phyloP scores from a whole-genome alignment of 148 eudicot species.

The Limonium bicolor region DNA sequence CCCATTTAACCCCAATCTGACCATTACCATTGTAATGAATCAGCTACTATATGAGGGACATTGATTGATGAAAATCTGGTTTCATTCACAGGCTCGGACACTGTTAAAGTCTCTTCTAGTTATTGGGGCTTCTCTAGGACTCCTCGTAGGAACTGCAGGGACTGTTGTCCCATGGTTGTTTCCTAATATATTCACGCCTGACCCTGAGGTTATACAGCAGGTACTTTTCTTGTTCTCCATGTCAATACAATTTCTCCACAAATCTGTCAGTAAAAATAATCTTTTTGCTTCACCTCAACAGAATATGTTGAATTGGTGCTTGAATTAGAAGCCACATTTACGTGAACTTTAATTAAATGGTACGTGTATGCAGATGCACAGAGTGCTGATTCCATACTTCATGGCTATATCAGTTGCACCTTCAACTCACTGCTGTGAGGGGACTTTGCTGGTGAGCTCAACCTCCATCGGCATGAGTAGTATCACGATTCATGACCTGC shows the following conservation, averaged over 20 bases:
- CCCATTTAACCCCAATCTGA: too few species aligned
- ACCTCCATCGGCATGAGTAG: too few species aligned
- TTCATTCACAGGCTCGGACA: conserved; percentile 40
- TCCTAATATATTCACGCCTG: conserved; percentile 70
- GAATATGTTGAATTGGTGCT: too few species aligned
- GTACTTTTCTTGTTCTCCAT: conserved; percentile 18
- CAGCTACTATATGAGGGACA: too few species aligned
- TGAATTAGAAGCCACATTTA: too few species aligned
- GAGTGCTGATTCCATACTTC: conserved; percentile 68
- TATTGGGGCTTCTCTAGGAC: conserved; percentile 57
- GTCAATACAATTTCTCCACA: too few species aligned
- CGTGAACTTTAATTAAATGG: too few species aligned
- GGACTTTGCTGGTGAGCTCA: conserved; percentile 71
- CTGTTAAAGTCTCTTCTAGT: conserved; percentile 66
- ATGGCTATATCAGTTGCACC: conserved; percentile 72
- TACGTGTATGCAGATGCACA: conserved; percentile 78
- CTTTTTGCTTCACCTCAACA: too few species aligned
- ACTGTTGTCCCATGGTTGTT: conserved; percentile 63
- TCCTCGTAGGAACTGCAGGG: conserved; percentile 55
- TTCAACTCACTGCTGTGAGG: conserved; percentile 78
- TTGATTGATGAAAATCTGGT: not conserved
- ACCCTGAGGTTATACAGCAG: conserved; percentile 56
- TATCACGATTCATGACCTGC: too few species aligned
- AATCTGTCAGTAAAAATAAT: too few species aligned
- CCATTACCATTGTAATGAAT: too few species aligned